phyloP scores from a whole-genome alignment of 2,329 filamentous ascomycete species.

The Xylariaceae sp. region DNA sequence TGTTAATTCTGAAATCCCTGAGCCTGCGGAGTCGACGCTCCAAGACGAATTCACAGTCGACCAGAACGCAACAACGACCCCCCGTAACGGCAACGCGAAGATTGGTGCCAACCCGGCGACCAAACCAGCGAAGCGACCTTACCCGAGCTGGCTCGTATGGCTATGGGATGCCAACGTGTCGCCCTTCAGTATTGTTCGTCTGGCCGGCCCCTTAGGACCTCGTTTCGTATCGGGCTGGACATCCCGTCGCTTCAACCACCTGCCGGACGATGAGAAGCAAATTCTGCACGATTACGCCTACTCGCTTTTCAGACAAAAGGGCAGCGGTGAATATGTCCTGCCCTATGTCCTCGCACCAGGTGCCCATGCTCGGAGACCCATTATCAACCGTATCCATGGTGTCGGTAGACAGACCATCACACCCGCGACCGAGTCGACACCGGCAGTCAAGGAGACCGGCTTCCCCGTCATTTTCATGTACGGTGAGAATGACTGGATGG shows the following conservation, averaged over 20 bases:
- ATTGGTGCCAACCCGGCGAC: constrained; percentile 27
- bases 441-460: constrained; percentile 51
- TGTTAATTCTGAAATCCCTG: constrained; percentile 72
- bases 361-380: constrained; percentile 79
- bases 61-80: constrained; percentile 42
- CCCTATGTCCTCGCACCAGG: constrained; percentile 90
- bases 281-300: constrained; percentile 92
- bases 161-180: constrained; percentile 97
- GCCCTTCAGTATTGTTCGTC: constrained; percentile 84
- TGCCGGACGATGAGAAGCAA: constrained; percentile 73
- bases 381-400: constrained; percentile 80
- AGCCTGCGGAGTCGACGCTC: constrained; percentile 66
- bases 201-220: constrained; percentile 83
- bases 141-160: constrained; percentile 84
- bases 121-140: constrained; percentile 44
- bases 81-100: constrained; percentile 30
- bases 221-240: constrained; percentile 94
- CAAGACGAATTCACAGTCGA: constrained; percentile 76
- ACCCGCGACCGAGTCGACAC: constrained; percentile 30
- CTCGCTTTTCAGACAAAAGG: constrained; percentile 84
- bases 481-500: constrained; percentile 99
- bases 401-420: constrained; percentile 68
- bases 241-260: constrained; percentile 81
- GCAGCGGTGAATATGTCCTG: constrained; percentile 89
- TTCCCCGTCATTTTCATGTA: constrained; percentile 91